phyloP scores from a whole-genome alignment of 192 early-diverging fungal genomes.

The Backusella sp. region DNA sequence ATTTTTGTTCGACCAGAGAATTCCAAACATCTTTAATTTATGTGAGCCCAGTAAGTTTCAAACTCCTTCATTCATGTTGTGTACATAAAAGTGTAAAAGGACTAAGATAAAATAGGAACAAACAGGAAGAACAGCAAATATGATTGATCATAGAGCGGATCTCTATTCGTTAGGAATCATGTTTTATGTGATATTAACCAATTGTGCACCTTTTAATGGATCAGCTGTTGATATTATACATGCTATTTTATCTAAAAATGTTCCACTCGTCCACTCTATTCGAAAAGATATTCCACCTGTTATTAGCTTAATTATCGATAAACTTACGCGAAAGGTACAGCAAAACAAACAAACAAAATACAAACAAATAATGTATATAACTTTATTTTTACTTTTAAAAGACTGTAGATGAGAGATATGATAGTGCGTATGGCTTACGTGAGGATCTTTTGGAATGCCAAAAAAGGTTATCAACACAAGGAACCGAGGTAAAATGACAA shows the following conservation, averaged over 20 bases:
- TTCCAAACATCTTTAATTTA: slow-evolving; percentile 13
- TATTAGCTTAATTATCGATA: slow-evolving; percentile 25
- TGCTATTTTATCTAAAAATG: slow-evolving; percentile 12
- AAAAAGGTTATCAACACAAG: not conserved
- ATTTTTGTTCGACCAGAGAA: slow-evolving; percentile 1
- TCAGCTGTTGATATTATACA: slow-evolving; percentile 22
- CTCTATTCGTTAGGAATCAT: slow-evolving; percentile 28
- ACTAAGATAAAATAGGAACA: slow-evolving; percentile 20
- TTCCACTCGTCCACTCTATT: slow-evolving; percentile 15
- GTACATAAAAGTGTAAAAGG: not conserved
- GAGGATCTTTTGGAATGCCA: slow-evolving; percentile 27
- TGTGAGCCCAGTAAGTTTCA: slow-evolving; percentile 17
- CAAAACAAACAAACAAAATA: not conserved
- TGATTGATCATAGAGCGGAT: slow-evolving; percentile 28
- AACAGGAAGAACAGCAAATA: slow-evolving; percentile 24
- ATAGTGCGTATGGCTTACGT: slow-evolving; percentile 23
- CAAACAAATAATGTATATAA: not conserved
- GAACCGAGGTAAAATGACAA: not conserved
- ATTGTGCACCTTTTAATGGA: slow-evolving; percentile 16
- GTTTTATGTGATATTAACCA: slow-evolving; percentile 22
- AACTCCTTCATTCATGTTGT: not conserved
- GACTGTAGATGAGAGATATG: slow-evolving; percentile 29
- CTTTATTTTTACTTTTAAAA: not conserved
- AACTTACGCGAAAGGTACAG: slow-evolving; percentile 26
- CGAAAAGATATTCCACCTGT: slow-evolving; percentile 21